These are phyloP conservation scores for Recurvomyces mirabilis DNA, from an alignment of 495 filamentous ascomycete species.

Conservation along the genomic window DNA sequence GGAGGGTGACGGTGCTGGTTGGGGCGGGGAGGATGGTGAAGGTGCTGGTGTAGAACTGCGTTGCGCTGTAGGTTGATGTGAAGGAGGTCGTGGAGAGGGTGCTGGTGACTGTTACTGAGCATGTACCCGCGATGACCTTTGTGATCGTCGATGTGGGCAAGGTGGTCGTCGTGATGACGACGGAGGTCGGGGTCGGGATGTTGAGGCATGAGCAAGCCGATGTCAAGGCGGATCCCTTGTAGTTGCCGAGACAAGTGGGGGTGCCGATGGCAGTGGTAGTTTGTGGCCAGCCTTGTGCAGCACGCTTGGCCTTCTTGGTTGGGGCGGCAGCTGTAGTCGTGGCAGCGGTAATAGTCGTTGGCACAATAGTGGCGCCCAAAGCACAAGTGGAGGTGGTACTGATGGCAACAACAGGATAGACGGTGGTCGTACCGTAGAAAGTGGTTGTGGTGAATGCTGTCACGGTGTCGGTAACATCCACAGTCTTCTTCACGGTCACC, in stretches of 20 bases:
- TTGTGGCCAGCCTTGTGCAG: no score
- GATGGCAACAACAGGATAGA: not conserved
- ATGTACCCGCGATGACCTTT: not conserved
- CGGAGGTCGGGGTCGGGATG: not conserved
- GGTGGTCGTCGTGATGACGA: not conserved
- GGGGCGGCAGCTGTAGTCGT: no score
- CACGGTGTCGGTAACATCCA: not conserved
- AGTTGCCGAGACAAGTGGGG: not conserved
- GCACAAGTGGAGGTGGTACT: not conserved
- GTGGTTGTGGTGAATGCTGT: not conserved
- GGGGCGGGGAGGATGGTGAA: not conserved
- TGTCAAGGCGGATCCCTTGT: not conserved
- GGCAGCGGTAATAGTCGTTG: no score
- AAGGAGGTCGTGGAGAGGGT: not conserved
- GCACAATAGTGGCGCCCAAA: not conserved
- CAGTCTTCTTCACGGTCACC: not conserved
- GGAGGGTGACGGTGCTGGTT: not conserved
- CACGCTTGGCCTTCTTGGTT: no score
- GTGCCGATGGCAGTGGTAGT: not conserved
- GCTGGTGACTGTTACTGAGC: not conserved
- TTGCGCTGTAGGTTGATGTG: not conserved
- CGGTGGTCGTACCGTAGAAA: not conserved
- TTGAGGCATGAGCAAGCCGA: not conserved
- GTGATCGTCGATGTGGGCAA: not conserved
- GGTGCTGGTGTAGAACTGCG: not conserved